phyloP scores from a whole-genome alignment of 176 grass and related monocot genomes.

The Musa troglodytarum region DNA sequence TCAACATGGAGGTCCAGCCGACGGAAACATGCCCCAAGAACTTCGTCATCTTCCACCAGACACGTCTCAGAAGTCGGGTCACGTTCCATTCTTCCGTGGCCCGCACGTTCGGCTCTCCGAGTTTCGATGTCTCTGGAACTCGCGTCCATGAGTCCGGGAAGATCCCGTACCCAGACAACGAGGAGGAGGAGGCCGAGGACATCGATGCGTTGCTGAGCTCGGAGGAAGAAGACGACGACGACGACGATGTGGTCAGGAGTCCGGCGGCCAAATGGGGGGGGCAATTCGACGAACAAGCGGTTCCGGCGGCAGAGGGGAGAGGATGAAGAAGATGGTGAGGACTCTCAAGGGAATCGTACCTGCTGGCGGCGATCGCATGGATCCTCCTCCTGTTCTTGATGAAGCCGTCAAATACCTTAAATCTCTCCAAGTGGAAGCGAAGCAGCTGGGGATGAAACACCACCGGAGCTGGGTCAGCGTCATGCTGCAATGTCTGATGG shows the following conservation, averaged over 20 bases:
- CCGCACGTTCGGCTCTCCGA: constrained; percentile 47
- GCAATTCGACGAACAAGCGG: not conserved
- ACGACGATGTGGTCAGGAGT: constrained; percentile 59
- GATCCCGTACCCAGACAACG: constrained; percentile 28
- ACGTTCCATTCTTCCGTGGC: constrained; percentile 93
- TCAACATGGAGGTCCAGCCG: constrained; percentile 75
- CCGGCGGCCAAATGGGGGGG: no score
- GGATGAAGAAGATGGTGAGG: constrained; percentile 19
- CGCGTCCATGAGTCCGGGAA: constrained; percentile 26
- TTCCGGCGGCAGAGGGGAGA: constrained; percentile 9
- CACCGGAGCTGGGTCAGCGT: not conserved
- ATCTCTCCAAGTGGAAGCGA: constrained; percentile 21
- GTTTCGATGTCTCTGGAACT: constrained; percentile 16
- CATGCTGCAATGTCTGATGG: not conserved
- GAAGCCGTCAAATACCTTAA: constrained; percentile 22
- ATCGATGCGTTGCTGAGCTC: constrained; percentile 10
- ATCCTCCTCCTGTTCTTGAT: constrained; percentile 16
- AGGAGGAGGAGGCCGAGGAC: constrained; percentile 63
- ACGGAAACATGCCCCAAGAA: constrained; percentile 85
- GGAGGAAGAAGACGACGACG: constrained; percentile 8
- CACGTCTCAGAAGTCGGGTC: constrained; percentile 59
- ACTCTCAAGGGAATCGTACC: constrained; percentile 13
- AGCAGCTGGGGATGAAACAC: constrained; percentile 15
- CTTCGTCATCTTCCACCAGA: constrained; percentile 98
- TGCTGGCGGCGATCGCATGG: constrained; percentile 5